Base-by-base conservation (phyloP, 179 eudicot species). In the Silene vulgaris region DNA sequence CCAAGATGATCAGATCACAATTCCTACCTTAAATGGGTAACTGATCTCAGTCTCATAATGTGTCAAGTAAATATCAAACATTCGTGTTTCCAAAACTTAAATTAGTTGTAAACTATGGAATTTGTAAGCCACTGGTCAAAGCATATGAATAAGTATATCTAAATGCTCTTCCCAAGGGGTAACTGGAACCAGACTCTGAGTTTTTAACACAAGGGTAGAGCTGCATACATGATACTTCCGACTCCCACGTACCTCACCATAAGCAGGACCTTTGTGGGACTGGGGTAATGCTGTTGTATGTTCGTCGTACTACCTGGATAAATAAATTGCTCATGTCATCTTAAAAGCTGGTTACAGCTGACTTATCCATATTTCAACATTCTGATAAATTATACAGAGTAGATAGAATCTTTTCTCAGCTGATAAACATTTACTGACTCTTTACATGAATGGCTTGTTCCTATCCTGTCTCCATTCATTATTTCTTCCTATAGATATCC, bases 11-110 rank as follows among this genome's bases (percentile, higher is more conserved):
- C 79, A 80, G 71, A 87, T 90, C 79, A 92, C 99, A 21, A 81
- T 95, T 74, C 99, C 99, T 59, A 89, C 97, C 26, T 82, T 95
- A 62, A 95, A 95, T 66, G 99, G 99, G 99, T 95, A 90, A 82
- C 54, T 80, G 40, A 5, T 14, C 26, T 67, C 30, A 30, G 17
- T n/a, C 56, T 77, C 32, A 20, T 35, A 7, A 28, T 54, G 35
- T 76, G 19, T 59, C n/a, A 70, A 43, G 40, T 74, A 8, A 30
- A 19, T 52, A 4, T 21, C 28, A 77, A 32, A 29, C 6, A 3
- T n/a, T 35, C 57, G 30, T 37, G 71, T 64, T 62, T 72, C 9
- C 21, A 45, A 74, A 14, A 52, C 63, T 67, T 32, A 19, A 32
- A 37, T 40, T 59, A 35, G 20, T 29, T 74, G 4, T 26, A 3